Conservation (phyloP, 345 rosid species). For the Limnanthes douglasii region DNA sequence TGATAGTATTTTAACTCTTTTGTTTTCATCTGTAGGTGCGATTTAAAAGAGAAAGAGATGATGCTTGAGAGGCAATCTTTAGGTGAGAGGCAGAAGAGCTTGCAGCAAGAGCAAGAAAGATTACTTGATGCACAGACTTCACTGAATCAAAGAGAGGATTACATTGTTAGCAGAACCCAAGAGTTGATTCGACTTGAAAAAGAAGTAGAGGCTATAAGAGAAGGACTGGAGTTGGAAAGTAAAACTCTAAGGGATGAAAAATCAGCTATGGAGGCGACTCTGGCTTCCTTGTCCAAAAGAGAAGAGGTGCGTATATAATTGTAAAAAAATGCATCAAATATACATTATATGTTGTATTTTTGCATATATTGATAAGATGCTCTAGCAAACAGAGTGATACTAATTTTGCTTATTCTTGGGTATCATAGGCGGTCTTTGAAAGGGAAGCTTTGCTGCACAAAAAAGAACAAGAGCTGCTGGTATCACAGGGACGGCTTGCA, state of each 20-base stretch:
- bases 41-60: slow-evolving; percentile 63
- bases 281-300: slow-evolving; percentile 40
- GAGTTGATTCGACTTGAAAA: slow-evolving; percentile 48
- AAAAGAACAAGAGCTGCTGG: slow-evolving; percentile 64
- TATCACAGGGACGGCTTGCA: slow-evolving; percentile 53
- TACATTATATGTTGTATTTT: slow-evolving; percentile 4
- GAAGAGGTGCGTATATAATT: slow-evolving; percentile 47
- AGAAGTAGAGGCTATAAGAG: slow-evolving; percentile 41
- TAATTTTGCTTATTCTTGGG: slow-evolving; percentile 4
- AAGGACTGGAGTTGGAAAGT: slow-evolving; percentile 34
- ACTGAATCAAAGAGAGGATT: slow-evolving; percentile 77
- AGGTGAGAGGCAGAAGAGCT: slow-evolving; percentile 52
- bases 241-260: slow-evolving; percentile 36
- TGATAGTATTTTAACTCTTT: slow-evolving; percentile 2
- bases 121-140: slow-evolving; percentile 61
- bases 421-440: slow-evolving; percentile 35
- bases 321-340: no score
- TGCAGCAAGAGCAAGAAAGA: slow-evolving; percentile 74
- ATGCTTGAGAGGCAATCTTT: slow-evolving; percentile 45
- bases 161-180: slow-evolving; percentile 46
- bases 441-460: slow-evolving; percentile 42
- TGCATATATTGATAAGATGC: background rate
- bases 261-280: slow-evolving; percentile 32
- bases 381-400: slow-evolving; percentile 2
- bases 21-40: slow-evolving; percentile 36